phyloP scores from a whole-genome alignment of 805 yeast species.

The Myxozyma neglecta region DNA sequence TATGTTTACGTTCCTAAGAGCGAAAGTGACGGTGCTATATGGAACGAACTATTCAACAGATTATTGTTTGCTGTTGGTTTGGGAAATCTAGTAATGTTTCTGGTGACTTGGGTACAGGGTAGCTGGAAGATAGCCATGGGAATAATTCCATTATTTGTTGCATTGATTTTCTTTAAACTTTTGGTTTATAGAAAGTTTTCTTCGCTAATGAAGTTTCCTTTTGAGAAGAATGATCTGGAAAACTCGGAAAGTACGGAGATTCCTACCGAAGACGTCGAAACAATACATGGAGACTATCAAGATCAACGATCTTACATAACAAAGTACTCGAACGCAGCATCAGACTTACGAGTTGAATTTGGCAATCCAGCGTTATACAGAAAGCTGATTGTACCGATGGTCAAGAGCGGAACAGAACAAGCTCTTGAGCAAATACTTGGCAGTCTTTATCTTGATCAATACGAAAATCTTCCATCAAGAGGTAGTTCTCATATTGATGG shows the following conservation, averaged over 20 bases:
- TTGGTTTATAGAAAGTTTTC: constrained; percentile 3
- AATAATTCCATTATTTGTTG: constrained; percentile 37
- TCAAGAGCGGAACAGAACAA: constrained; percentile 1
- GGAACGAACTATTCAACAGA: constrained; percentile 42
- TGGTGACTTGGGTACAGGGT: constrained; percentile 44
- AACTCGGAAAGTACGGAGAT: background rate
- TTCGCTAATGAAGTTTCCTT: constrained; percentile 6
- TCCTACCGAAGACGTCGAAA: background rate
- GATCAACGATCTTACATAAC: background rate
- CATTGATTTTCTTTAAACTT: constrained; percentile 39
- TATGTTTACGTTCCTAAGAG: constrained; percentile 42
- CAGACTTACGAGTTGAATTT: constrained; percentile 21
- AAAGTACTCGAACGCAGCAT: background rate
- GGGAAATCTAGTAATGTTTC: constrained; percentile 42
- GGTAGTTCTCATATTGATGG: constrained; percentile 5
- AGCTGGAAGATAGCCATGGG: constrained; percentile 40
- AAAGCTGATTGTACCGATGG: constrained; percentile 27
- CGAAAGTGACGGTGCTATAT: constrained; percentile 43
- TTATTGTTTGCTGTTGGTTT: constrained; percentile 40
- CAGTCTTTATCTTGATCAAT: background rate
- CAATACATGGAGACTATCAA: background rate
- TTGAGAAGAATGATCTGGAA: background rate
- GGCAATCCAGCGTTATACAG: constrained; percentile 26
- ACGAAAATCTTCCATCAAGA: background rate
- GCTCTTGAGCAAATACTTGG: constrained; percentile 1